These are phyloP conservation scores for Trichoderma breve DNA, from an alignment of 2,329 filamentous ascomycete species.

Conservation along the genomic window DNA sequence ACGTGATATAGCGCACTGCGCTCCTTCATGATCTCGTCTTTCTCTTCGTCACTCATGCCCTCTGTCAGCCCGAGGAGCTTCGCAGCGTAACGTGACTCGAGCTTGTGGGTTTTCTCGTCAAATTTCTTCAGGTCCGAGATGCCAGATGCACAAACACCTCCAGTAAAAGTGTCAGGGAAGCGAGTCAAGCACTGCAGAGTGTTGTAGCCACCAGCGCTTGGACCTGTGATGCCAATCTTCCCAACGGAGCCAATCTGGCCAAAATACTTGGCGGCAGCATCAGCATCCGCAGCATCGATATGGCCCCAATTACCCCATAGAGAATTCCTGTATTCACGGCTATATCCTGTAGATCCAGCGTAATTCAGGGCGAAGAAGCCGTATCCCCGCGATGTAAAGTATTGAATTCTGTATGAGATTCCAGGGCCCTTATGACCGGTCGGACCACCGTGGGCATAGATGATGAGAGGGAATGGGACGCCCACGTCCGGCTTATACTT, in stretches of 20 bases:
- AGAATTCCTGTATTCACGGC: conserved; percentile 47
- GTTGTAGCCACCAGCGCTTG: conserved; percentile 54
- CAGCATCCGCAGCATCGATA: conserved; percentile 50
- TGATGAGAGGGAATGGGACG: conserved; percentile 47
- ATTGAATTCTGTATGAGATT: conserved; percentile 46
- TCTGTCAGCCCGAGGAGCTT: conserved; percentile 38
- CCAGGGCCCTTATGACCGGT: conserved; percentile 44
- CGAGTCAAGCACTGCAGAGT: conserved; percentile 49
- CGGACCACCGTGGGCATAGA: conserved; percentile 53
- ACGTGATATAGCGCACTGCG: conserved; percentile 50
- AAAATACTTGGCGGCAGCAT: conserved; percentile 45
- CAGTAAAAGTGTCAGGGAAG: conserved; percentile 47
- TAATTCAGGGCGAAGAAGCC: conserved; percentile 52
- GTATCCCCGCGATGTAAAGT: conserved; percentile 54
- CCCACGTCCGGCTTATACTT: conserved; percentile 38
- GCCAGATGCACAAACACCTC: conserved; percentile 49
- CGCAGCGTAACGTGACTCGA: conserved; percentile 52
- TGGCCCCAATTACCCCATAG: conserved; percentile 51
- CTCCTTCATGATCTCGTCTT: conserved; percentile 41
- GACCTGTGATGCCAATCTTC: conserved; percentile 48
- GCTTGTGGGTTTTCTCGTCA: conserved; percentile 51
- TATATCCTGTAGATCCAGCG: conserved; percentile 51
- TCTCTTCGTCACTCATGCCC: conserved; percentile 38
- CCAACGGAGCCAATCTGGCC: conserved; percentile 33
- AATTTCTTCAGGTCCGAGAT: conserved; percentile 50